phyloP scores from a whole-genome alignment of 2,329 filamentous ascomycete genomes.

The Aspergillus quadricinctus region DNA sequence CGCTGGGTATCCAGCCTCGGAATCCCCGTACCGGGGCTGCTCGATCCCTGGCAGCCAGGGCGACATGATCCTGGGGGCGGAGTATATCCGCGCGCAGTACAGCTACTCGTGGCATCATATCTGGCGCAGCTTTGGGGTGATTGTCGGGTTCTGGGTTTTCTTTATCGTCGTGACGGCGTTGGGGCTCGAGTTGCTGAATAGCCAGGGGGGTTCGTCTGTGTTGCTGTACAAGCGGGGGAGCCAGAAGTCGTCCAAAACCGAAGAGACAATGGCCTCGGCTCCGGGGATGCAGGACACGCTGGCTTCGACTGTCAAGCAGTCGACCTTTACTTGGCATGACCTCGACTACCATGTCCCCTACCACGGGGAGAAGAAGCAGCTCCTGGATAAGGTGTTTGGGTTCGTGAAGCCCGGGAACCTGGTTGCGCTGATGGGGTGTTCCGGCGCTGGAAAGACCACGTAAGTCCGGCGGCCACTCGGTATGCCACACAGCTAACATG shows the following conservation, averaged over 20 bases:
- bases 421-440: conserved; percentile 77
- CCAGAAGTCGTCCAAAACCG: too few relatives aligned
- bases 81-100: conserved; percentile 52
- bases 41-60: conserved; percentile 26
- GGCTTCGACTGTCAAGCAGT: conserved; percentile 58
- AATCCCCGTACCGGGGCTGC: conserved; percentile 26
- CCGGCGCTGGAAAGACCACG: conserved; percentile 60
- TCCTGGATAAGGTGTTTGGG: conserved; percentile 60
- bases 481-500: background rate
- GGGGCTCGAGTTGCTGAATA: conserved; percentile 60
- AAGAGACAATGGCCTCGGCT: too few relatives aligned
- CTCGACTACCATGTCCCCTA: conserved; percentile 64
- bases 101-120: conserved; percentile 52
- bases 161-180: conserved; percentile 72
- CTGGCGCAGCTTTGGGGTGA: conserved; percentile 73
- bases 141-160: conserved; percentile 67
- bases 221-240: conserved; percentile 32
- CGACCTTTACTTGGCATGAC: conserved; percentile 75
- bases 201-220: conserved; percentile 26
- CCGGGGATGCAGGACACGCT: conserved; percentile 13
- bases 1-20: conserved; percentile 31
- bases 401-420: conserved; percentile 71
- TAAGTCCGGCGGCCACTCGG: conserved; percentile 6
- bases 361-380: conserved; percentile 40
- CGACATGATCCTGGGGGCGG: conserved; percentile 44